Percentiles rank a stretch among this genome's conserved stretches.
phyloP scores from a whole-genome alignment of 2,329 filamentous ascomycete genomes.

The Cadophora luteo-olivacea region DNA sequence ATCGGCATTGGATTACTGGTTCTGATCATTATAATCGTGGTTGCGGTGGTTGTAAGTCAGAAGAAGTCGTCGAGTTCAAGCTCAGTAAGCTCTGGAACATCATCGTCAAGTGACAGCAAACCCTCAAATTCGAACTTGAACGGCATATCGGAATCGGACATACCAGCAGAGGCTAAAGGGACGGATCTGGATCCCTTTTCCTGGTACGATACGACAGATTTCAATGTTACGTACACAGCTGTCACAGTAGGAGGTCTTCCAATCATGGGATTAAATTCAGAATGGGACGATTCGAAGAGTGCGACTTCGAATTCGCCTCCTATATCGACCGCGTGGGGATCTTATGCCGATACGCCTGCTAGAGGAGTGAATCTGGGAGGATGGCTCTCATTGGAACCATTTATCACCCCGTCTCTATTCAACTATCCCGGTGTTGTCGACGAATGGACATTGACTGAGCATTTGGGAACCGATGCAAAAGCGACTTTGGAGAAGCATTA shows the following conservation, averaged over 20 bases:
- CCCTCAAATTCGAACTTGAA: conserved; percentile 54
- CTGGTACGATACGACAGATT: conserved; percentile 89
- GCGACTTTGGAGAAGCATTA: conserved; percentile 88
- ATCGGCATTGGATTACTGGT: conserved; percentile 61
- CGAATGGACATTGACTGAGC: conserved; percentile 79
- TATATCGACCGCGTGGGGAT: conserved; percentile 75
- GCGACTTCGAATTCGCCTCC: conserved; percentile 83
- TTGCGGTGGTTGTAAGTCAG: conserved; percentile 70
- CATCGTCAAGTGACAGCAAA: conserved; percentile 30
- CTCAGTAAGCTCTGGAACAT: conserved; percentile 26
- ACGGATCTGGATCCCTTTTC: conserved; percentile 87
- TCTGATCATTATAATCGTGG: conserved; percentile 69
- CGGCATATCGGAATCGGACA: conserved; percentile 54
- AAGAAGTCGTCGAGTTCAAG: conserved; percentile 50
- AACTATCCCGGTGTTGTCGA: conserved; percentile 78
- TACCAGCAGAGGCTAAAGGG: conserved; percentile 69
- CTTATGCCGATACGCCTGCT: conserved; percentile 80
- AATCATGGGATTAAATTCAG: conserved; percentile 84
- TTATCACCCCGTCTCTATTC: conserved; percentile 94
- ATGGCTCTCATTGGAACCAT: conserved; percentile 93
- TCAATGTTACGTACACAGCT: conserved; percentile 93
- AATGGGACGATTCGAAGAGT: conserved; percentile 82
- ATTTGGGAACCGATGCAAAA: conserved; percentile 70
- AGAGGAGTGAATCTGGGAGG: conserved; percentile 92
- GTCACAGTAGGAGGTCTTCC: conserved; percentile 85